Conservation (phyloP, 139 green algal genomes). For the Nannochloris sp. region DNA sequence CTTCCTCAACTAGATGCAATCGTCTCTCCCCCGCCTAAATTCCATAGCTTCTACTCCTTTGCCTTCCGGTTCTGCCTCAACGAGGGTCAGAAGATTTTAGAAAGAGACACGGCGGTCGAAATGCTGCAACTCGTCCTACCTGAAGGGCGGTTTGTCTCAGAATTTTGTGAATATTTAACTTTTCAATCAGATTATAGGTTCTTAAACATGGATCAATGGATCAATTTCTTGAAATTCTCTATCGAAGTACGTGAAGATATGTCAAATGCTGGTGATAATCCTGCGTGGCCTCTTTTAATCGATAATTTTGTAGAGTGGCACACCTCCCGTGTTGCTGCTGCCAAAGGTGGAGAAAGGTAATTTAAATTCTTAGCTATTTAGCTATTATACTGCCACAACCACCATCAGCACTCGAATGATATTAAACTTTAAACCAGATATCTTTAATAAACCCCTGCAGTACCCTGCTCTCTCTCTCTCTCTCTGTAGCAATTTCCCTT, state of each 20-base stretch:
- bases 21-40: background rate
- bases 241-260: constrained; percentile 42
- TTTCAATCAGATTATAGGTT: constrained; percentile 46
- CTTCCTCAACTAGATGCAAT: constrained; percentile 20
- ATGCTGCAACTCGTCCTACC: constrained; percentile 49
- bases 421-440: no score
- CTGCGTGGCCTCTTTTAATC: constrained; percentile 55
- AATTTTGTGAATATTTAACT: constrained; percentile 41
- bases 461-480: no score
- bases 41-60: constrained; percentile 40
- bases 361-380: no score
- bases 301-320: constrained; percentile 57
- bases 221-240: constrained; percentile 41
- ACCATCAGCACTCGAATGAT: no score
- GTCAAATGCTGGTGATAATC: constrained; percentile 47
- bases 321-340: no score
- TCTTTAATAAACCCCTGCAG: no score
- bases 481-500: background rate
- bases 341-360: no score
- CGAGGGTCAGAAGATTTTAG: constrained; percentile 46
- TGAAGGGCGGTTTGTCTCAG: constrained; percentile 6
- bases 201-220: constrained; percentile 57
- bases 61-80: constrained; percentile 59
- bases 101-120: constrained; percentile 35
- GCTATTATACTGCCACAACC: no score